Evolutionary conservation across 129 eudicot genomes (phyloP), one percentile per base, ranked within the genome.

Genomic region (Tagetes erecta): DNA sequence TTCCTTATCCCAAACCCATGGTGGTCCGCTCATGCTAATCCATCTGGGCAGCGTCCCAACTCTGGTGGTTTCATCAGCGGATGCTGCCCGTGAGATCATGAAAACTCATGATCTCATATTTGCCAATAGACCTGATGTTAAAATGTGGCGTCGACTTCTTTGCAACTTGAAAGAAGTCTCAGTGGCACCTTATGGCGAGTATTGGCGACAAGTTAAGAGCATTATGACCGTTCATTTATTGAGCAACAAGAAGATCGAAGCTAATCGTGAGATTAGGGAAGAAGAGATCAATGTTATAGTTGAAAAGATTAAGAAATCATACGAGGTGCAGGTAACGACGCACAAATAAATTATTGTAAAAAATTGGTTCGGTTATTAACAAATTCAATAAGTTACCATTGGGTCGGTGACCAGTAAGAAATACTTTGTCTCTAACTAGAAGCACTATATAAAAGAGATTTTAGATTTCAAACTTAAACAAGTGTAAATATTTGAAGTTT

Each of bases 191-290:
- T 89, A 86, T 6, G 87, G 96, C 2, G 90, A 86, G 6, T 83
- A 83, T 30, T 87, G 97, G 97, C 78, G 97, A 53, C 91, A 84
- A 31, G 36, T 80, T 64, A 89, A 74, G 69, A 89, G 92, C 69
- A 55, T 85, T 0, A 78, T 82, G 45, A 81, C 84, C 4, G 75
- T 84, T 14, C 86, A 82, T 12, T 84, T 87, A 36, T 59, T 92
- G n/a, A 80, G 88, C 30, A 84, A 75, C 47, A 89, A 80, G 62
- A 80, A 75, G 78, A 89, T 92, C 37, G 78, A 81, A 51, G 73
- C 35, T 30, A 55, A 67, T 33, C 12, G 69, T 0, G 46, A 8
- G 1, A 50, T 85, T 39, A 78, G 88, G 52, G 86, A 81, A 30
- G 78, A 83, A 60, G 96, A 92, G 50, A 81, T 80, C 0, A 45